These are phyloP conservation scores for Trichoderma breve DNA, from an alignment of 2,329 filamentous ascomycete genomes.

Conservation along the genomic window DNA sequence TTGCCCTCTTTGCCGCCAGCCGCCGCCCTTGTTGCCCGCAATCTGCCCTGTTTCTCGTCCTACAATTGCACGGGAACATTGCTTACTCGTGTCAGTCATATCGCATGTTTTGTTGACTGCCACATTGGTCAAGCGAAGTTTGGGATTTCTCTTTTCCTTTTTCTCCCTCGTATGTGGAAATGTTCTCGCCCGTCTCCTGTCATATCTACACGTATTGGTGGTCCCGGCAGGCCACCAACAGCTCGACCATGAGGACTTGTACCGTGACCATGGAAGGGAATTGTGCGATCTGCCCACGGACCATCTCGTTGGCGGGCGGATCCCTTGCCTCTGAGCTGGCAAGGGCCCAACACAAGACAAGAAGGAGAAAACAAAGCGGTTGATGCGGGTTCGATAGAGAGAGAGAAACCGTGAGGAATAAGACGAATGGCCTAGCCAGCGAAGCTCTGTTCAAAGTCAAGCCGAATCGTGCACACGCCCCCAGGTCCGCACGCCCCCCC, in stretches of 20 bases:
- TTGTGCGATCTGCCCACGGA: constrained; percentile 17
- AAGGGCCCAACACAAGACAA: constrained; percentile 18
- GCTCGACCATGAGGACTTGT: not conserved
- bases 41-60: not conserved
- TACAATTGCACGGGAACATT: constrained; percentile 1
- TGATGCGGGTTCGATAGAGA: constrained; percentile 1
- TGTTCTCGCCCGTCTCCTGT: not conserved
- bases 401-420: not conserved
- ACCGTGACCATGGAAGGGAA: constrained; percentile 7
- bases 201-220: not conserved
- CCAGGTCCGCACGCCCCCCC: not conserved
- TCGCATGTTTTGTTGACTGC: not conserved
- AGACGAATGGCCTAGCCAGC: constrained; percentile 13
- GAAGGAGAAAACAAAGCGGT: constrained; percentile 1
- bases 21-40: not conserved
- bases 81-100: not conserved
- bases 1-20: not conserved
- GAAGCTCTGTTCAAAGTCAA: not conserved
- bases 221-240: not conserved
- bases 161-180: not conserved
- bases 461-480: constrained; percentile 12
- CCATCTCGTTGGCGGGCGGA: constrained; percentile 13
- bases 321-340: constrained; percentile 18
- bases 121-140: constrained; percentile 1
- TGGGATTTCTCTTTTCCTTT: not conserved